phyloP scores from a whole-genome alignment of 345 rosid species.

The Litchi chinensis region DNA sequence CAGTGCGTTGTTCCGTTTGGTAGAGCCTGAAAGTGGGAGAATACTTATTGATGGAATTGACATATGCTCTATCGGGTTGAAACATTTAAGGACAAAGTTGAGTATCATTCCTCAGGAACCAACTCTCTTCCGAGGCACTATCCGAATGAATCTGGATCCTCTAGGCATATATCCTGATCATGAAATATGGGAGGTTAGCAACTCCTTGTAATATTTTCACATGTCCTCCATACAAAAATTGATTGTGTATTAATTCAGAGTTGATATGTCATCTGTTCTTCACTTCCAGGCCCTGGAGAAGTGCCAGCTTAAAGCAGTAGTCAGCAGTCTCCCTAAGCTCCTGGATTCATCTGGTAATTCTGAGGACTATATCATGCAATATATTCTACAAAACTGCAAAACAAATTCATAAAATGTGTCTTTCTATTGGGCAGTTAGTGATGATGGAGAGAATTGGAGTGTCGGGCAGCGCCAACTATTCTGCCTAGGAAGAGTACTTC shows the following conservation, averaged over 20 bases:
- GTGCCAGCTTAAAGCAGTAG: constrained; percentile 27
- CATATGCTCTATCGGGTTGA: constrained; percentile 71
- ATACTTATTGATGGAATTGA: constrained; percentile 75
- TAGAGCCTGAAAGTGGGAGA: constrained; percentile 74
- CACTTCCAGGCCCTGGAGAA: constrained; percentile 25
- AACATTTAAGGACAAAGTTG: constrained; percentile 77
- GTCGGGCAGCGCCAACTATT: constrained; percentile 75
- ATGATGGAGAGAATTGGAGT: constrained; percentile 87
- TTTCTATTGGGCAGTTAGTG: constrained; percentile 47
- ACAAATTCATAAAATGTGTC: no score
- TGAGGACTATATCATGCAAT: no score
- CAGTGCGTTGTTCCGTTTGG: constrained; percentile 83
- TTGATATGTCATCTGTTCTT: constrained; percentile 4
- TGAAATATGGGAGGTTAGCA: constrained; percentile 79
- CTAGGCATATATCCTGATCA: constrained; percentile 64
- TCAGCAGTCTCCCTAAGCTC: constrained; percentile 23
- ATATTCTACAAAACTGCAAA: no score
- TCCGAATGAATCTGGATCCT: constrained; percentile 83
- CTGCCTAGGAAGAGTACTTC: constrained; percentile 72
- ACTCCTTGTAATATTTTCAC: neutral
- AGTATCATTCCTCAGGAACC: constrained; percentile 98
- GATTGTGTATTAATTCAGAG: neutral
- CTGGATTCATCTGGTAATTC: constrained; percentile 44
- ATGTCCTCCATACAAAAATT: neutral
- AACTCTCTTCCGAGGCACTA: constrained; percentile 77